These are phyloP conservation scores for Gynostemma pentaphyllum DNA, from an alignment of 306 rosid species.

Conservation along the genomic window DNA sequence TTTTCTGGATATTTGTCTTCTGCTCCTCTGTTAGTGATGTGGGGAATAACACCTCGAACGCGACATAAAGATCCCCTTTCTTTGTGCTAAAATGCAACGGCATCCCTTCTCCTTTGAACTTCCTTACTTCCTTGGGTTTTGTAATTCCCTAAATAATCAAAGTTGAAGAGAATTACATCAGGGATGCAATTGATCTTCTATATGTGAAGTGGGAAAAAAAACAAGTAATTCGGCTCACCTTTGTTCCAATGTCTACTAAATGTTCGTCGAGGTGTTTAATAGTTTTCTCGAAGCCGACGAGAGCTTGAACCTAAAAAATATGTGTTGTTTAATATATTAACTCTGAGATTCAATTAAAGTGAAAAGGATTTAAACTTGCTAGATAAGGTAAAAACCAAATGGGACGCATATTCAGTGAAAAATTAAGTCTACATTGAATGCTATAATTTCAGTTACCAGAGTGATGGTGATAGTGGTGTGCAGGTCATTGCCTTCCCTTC, in stretches of 20 bases:
- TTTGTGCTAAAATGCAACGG: slow-evolving; percentile 78
- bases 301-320: slow-evolving; percentile 78
- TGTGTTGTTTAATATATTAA: slow-evolving; percentile 15
- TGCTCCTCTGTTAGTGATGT: slow-evolving; percentile 67
- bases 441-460: slow-evolving; percentile 36
- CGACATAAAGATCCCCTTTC: slow-evolving; percentile 79
- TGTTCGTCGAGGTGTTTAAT: slow-evolving; percentile 84
- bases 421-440: neutral
- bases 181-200: neutral
- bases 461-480: slow-evolving; percentile 81
- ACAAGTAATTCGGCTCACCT: slow-evolving; percentile 35
- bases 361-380: neutral
- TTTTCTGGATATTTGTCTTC: slow-evolving; percentile 51
- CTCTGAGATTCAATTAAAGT: neutral
- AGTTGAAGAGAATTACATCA: neutral
- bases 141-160: slow-evolving; percentile 61
- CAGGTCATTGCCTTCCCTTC: slow-evolving; percentile 80
- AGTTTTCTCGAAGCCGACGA: slow-evolving; percentile 85
- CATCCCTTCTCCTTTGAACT: slow-evolving; percentile 96
- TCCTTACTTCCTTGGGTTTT: slow-evolving; percentile 79
- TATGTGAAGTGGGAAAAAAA: neutral
- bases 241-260: slow-evolving; percentile 70
- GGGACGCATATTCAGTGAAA: neutral
- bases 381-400: neutral
- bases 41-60: slow-evolving; percentile 84